Percentiles rank a stretch among this genome's conserved stretches.
These are phyloP conservation scores for Iris pallida DNA, from an alignment of 116 monocot genomes.

Conservation along the genomic window DNA sequence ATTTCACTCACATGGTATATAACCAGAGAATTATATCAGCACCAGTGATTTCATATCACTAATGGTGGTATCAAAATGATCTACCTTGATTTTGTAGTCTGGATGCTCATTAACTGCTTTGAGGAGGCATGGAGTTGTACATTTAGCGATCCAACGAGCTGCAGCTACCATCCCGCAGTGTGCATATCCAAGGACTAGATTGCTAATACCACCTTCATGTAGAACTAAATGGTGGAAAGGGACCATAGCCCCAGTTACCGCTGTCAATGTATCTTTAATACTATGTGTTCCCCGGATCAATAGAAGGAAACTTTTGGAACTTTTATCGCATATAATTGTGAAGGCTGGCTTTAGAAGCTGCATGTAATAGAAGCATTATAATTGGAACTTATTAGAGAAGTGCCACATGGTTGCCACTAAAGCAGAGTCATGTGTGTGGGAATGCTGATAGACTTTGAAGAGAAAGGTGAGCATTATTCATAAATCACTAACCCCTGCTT, in stretches of 20 bases:
- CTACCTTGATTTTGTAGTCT: constrained; percentile 65
- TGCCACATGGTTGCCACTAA: too few species aligned
- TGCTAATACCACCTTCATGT: constrained; percentile 49
- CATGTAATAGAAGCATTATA: constrained; percentile 12
- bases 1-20: too few species aligned
- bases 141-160: constrained; percentile 75
- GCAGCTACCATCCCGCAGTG: constrained; percentile 83
- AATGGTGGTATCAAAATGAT: background rate
- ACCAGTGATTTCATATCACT: too few species aligned
- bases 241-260: constrained; percentile 62
- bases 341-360: constrained; percentile 67
- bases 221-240: constrained; percentile 66
- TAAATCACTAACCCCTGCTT: constrained; percentile 59
- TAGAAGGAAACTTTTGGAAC: constrained; percentile 52
- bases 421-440: background rate
- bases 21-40: too few species aligned
- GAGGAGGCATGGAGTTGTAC: constrained; percentile 42
- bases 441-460: background rate
- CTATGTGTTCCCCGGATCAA: constrained; percentile 68
- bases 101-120: constrained; percentile 42
- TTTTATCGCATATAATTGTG: constrained; percentile 51
- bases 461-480: background rate
- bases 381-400: too few species aligned
- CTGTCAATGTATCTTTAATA: constrained; percentile 72
- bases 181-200: constrained; percentile 70